Evolutionary conservation across 1,284 basidiomycete species (phyloP).

Genomic region (Singerocomus rubriflavus): DNA sequence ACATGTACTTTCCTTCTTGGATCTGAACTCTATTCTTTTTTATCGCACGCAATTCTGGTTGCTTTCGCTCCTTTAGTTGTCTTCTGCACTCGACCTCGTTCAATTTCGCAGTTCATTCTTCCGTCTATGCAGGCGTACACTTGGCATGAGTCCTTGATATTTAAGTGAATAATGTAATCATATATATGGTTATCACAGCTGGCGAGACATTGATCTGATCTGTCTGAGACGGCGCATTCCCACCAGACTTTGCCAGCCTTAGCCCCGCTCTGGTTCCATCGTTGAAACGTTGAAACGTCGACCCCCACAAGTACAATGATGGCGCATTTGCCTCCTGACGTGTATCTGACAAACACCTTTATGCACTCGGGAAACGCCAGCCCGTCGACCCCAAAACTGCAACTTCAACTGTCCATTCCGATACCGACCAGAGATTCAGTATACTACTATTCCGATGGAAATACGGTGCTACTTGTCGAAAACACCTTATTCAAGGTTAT

Average conservation of each 20-base stretch:
- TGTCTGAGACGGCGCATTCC: constrained; percentile 8
- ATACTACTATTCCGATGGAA: constrained; percentile 41
- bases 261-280: constrained; percentile 4
- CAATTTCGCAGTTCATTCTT: constrained; percentile 9
- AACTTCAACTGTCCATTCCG: constrained; percentile 32
- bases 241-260: constrained; percentile 17
- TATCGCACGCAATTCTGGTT: constrained; percentile 22
- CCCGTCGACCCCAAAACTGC: constrained; percentile 33
- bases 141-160: neutral
- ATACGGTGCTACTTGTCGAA: constrained; percentile 47
- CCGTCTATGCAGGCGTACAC: constrained; percentile 1
- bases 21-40: constrained; percentile 10
- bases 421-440: constrained; percentile 31
- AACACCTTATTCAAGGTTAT: constrained; percentile 47
- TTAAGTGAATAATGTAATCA: too few species aligned
- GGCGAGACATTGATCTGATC: constrained; percentile 21
- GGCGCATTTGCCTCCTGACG: constrained; percentile 32
- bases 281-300: constrained; percentile 8
- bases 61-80: constrained; percentile 20
- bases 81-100: constrained; percentile 5
- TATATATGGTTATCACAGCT: too few species aligned
- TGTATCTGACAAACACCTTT: constrained; percentile 31
- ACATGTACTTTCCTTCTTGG: constrained; percentile 27
- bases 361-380: constrained; percentile 34
- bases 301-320: constrained; percentile 13